Base-by-base conservation (phyloP, 78 protist genomes). In the Emiliania huxleyi region DNA sequence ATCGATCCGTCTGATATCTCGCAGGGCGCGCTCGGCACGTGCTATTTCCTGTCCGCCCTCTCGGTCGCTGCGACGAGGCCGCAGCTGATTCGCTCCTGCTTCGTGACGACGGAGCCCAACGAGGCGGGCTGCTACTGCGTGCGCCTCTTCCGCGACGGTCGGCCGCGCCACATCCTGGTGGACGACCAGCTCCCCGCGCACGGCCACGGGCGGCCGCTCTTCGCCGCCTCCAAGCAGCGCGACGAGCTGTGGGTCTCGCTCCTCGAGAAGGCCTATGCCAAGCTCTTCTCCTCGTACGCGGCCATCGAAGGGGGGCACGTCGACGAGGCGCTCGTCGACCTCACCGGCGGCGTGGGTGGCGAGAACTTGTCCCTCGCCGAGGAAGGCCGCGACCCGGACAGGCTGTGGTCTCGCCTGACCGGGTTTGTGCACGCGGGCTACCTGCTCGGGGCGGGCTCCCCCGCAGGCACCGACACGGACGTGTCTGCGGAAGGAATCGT, bases 21-120 rank as follows among this genome's bases (percentile, higher is more conserved):
- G 33, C 95, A 93, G 49, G 95, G 95, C 22, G 71, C 45, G 44
- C 87, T 93, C 8, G 95, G 95, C 40, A 91, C 87, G 49, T 93
- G 95, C 75, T 93, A 87, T 84, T 77, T 93, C 89, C 44, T 93
- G 33, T 23, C 91, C 35, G 77, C 90, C 35, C 8, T 93, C 23
- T 84, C 95, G 45, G 71, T 56, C 21, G 19, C 15, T n/a, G 92
- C 95, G 37, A 71, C 23, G 33, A 75, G 75, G 69, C 90, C 69
- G 12, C 83, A 45, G 48, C 91, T 92, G 3, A 48, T 92, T 3
- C 37, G 23, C 43, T 12, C 79, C 4, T 21, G 81, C 84, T 92
- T 92, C 75, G 81, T 12, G 40, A 22, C 23, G 45, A 26, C 11
- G 33, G 90, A 6, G 38, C 42, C 11, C 55, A 3, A 25, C 46